These are phyloP conservation scores for Parascedosporium putredinis DNA, from an alignment of 2,329 filamentous ascomycete species.

Conservation along the genomic window DNA sequence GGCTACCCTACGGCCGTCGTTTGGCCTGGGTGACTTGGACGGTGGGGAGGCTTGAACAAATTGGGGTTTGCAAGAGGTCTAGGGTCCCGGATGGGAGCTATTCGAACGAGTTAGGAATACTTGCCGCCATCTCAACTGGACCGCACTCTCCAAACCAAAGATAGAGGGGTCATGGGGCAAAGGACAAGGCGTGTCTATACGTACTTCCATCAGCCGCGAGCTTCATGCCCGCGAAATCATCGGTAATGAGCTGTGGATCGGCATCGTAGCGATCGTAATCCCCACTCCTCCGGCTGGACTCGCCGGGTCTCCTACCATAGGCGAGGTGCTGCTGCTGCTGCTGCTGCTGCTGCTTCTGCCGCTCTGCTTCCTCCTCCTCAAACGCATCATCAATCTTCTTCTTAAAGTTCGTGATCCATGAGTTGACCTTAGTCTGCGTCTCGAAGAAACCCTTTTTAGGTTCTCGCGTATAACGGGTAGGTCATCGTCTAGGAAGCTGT, in stretches of 20 bases:
- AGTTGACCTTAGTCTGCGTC: slow-evolving; percentile 86
- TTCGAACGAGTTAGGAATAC: slow-evolving; percentile 14
- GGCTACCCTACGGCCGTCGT: slow-evolving; percentile 41
- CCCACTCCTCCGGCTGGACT: slow-evolving; percentile 60
- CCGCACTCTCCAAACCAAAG: not conserved
- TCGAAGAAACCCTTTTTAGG: slow-evolving; percentile 90
- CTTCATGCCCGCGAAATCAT: slow-evolving; percentile 72
- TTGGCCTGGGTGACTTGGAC: slow-evolving; percentile 38
- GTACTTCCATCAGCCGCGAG: slow-evolving; percentile 52
- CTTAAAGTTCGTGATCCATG: slow-evolving; percentile 82
- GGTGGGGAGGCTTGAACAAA: slow-evolving; percentile 62
- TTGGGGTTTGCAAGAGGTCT: slow-evolving; percentile 66
- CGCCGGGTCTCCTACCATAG: slow-evolving; percentile 43
- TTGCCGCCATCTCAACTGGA: too few species aligned
- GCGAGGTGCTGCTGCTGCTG: slow-evolving; percentile 14
- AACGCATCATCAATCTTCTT: slow-evolving; percentile 91
- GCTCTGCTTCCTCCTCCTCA: slow-evolving; percentile 42
- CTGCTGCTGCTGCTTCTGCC: slow-evolving; percentile 19
- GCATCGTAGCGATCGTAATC: slow-evolving; percentile 92
- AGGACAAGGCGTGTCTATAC: slow-evolving; percentile 18
- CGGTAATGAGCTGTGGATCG: slow-evolving; percentile 78
- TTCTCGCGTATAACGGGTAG: slow-evolving; percentile 88
- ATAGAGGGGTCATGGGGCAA: not conserved
- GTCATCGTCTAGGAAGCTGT: slow-evolving; percentile 93
- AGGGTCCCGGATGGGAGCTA: slow-evolving; percentile 41